Evolutionary conservation across 495 filamentous ascomycete genomes (phyloP).

Genomic region (Polyplosphaeria fusca): DNA sequence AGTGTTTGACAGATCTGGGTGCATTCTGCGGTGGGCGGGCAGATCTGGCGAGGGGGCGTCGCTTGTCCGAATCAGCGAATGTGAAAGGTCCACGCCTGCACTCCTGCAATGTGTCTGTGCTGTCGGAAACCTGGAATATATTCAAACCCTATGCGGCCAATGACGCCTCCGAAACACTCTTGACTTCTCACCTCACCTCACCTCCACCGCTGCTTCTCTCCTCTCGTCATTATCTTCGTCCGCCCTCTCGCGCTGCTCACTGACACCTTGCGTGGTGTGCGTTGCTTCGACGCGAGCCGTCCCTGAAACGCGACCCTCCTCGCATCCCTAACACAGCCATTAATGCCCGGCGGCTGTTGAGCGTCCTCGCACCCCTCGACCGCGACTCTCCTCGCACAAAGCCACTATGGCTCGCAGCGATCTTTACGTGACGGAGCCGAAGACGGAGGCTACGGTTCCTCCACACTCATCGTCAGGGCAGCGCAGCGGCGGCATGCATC

Average conservation of each 20-base stretch:
- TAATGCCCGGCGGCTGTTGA: background rate
- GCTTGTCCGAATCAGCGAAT: constrained; percentile 1
- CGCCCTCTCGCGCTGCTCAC: background rate
- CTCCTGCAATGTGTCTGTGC: background rate
- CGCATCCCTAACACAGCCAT: background rate
- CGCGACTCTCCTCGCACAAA: background rate
- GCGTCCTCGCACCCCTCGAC: background rate
- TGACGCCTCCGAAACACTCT: background rate
- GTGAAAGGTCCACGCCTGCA: background rate
- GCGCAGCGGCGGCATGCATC: constrained; percentile 3
- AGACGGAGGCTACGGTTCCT: constrained; percentile 9
- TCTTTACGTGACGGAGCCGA: constrained; percentile 6
- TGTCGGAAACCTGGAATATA: background rate
- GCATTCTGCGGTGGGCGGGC: background rate
- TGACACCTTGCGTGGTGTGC: background rate
- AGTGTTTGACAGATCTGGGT: background rate
- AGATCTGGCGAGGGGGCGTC: background rate
- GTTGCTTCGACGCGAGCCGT: background rate
- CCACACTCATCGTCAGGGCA: constrained; percentile 1
- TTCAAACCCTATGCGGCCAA: background rate
- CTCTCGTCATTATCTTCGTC: background rate
- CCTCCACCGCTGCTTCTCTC: background rate
- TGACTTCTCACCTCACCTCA: background rate
- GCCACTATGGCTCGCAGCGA: constrained; percentile 2
- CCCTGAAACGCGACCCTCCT: background rate